A percentile compares a stretch with the other conserved stretches of the same genome.
phyloP scores from a whole-genome alignment of 257 asterid genomes.

The Solanum pinnatisectum region DNA sequence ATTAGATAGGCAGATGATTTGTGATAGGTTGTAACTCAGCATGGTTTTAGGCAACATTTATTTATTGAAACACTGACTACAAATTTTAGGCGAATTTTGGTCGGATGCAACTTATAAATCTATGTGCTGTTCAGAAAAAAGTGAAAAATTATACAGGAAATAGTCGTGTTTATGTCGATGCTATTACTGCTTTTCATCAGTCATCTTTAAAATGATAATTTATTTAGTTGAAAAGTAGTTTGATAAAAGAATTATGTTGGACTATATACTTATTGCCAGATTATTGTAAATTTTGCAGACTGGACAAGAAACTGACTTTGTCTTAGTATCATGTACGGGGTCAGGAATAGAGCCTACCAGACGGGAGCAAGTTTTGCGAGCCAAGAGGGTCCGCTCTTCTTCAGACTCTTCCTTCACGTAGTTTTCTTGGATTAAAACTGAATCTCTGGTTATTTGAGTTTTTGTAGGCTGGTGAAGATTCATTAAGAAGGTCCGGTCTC shows the following conservation, averaged over 20 bases:
- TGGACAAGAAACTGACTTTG: conserved; percentile 93
- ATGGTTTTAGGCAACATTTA: not conserved
- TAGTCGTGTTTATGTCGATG: not conserved
- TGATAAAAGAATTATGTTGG: not conserved
- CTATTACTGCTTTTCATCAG: not conserved
- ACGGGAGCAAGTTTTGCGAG: conserved; percentile 87
- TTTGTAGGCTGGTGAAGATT: conserved; percentile 85
- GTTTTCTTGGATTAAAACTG: conserved; percentile 1
- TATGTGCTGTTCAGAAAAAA: not conserved
- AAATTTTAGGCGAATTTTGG: not conserved
- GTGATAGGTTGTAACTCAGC: not conserved
- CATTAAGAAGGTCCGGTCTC: conserved; percentile 82
- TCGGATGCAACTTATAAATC: not conserved
- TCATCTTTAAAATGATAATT: not conserved
- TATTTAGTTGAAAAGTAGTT: not conserved
- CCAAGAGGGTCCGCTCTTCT: conserved; percentile 61
- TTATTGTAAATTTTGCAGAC: conserved; percentile 47
- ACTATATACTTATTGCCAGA: not conserved
- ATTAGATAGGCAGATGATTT: not conserved
- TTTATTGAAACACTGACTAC: not conserved
- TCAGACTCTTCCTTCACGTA: not conserved
- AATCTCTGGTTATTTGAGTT: not conserved
- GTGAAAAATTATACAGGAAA: not conserved
- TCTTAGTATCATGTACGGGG: conserved; percentile 94
- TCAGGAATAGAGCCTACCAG: conserved; percentile 72